A percentile compares a stretch with the other conserved stretches of the same genome.
phyloP scores from a whole-genome alignment of 2,329 filamentous ascomycete species.

The Trematosphaeria pertusa region DNA sequence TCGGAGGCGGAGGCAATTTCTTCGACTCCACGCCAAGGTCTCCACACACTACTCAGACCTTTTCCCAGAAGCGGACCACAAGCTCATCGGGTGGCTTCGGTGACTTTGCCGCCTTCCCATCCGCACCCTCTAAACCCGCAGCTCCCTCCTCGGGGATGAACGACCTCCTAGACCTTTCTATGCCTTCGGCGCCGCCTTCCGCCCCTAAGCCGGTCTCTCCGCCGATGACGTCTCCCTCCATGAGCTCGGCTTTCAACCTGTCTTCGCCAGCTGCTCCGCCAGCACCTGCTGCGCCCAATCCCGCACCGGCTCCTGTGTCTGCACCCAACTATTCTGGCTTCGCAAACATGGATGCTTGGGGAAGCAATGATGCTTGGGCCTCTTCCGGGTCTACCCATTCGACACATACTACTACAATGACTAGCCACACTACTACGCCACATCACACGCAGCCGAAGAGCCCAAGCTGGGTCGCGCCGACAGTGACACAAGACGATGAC shows the following conservation, averaged over 20 bases:
- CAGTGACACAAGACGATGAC: constrained; percentile 86
- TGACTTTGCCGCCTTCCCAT: constrained; percentile 72
- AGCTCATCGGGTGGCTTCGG: constrained; percentile 63
- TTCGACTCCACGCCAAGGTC: constrained; percentile 76
- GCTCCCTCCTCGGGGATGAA: constrained; percentile 63
- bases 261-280: constrained; percentile 52
- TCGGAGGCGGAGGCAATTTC: constrained; percentile 76
- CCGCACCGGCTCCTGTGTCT: constrained; percentile 39
- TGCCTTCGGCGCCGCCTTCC: constrained; percentile 42
- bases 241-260: constrained; percentile 74
- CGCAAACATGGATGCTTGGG: constrained; percentile 78
- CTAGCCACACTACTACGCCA: constrained; percentile 41
- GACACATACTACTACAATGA: constrained; percentile 49
- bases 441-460: constrained; percentile 52
- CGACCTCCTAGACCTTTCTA: constrained; percentile 79
- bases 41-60: constrained; percentile 49
- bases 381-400: constrained; percentile 64
- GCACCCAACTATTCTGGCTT: constrained; percentile 51
- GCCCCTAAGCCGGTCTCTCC: constrained; percentile 35
- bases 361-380: constrained; percentile 81
- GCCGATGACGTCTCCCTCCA: constrained; percentile 45
- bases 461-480: constrained; percentile 63
- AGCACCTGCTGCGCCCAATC: constrained; percentile 40
- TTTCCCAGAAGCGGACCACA: constrained; percentile 56
- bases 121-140: constrained; percentile 56